phyloP scores from a whole-genome alignment of 371 early-diverging fungal genomes.

The Actinomortierella ambigua region DNA sequence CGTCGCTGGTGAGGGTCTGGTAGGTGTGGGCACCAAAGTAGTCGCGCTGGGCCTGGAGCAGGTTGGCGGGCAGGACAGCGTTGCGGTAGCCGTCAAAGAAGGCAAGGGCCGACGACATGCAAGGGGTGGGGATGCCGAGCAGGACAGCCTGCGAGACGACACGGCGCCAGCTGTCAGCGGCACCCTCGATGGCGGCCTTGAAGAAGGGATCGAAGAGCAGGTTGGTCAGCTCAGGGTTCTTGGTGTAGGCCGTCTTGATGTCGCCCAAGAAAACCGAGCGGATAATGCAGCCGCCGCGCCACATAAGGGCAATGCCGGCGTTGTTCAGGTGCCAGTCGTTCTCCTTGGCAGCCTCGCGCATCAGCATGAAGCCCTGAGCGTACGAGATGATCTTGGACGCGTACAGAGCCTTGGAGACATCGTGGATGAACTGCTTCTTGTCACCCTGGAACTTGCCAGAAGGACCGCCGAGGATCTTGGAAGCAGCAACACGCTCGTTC shows the following conservation, averaged over 20 bases:
- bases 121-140: slow-evolving; percentile 93
- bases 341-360: slow-evolving; percentile 94
- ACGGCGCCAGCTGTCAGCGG: slow-evolving; percentile 89
- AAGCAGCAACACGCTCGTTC: slow-evolving; percentile 91
- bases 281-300: slow-evolving; percentile 99
- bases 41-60: slow-evolving; percentile 98
- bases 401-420: slow-evolving; percentile 93
- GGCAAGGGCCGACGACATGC: slow-evolving; percentile 89
- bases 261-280: slow-evolving; percentile 93
- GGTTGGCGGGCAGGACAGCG: slow-evolving; percentile 91
- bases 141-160: slow-evolving; percentile 84
- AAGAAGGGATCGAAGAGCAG: slow-evolving; percentile 95
- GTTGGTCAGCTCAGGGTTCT: slow-evolving; percentile 85
- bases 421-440: slow-evolving; percentile 83
- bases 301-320: slow-evolving; percentile 96
- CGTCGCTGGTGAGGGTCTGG: slow-evolving; percentile 79
- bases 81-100: slow-evolving; percentile 98
- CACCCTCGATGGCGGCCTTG: slow-evolving; percentile 84
- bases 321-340: slow-evolving; percentile 96
- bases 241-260: slow-evolving; percentile 92
- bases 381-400: slow-evolving; percentile 98
- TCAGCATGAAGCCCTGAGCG: slow-evolving; percentile 99
- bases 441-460: slow-evolving; percentile 73
- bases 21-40: slow-evolving; percentile 99
- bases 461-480: slow-evolving; percentile 84